Conservation (phyloP, 2,329 filamentous ascomycete genomes). For the Parastagonospora nodorum region DNA sequence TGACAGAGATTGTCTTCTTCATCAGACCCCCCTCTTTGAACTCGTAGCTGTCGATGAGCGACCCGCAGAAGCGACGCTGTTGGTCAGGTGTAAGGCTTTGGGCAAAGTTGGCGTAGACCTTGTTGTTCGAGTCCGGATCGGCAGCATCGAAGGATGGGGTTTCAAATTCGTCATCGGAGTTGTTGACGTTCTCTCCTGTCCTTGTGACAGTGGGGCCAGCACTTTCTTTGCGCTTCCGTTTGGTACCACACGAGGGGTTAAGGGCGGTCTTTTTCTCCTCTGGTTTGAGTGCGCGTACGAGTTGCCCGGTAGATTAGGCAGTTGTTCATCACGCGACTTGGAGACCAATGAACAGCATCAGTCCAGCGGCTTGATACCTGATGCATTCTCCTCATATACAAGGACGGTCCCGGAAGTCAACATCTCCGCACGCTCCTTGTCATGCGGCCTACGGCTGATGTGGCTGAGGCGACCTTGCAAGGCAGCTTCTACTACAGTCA, state of each 20-base stretch:
- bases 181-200: conserved; percentile 34
- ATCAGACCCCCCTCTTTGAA: conserved; percentile 83
- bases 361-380: conserved; percentile 94
- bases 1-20: conserved; percentile 91
- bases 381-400: conserved; percentile 89
- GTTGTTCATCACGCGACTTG: conserved; percentile 82
- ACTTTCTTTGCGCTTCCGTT: conserved; percentile 45
- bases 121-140: conserved; percentile 35
- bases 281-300: conserved; percentile 51
- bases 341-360: conserved; percentile 89
- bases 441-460: conserved; percentile 82
- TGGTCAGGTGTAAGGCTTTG: conserved; percentile 51
- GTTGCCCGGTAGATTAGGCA: conserved; percentile 83
- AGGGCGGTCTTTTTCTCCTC: conserved; percentile 45
- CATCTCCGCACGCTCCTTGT: conserved; percentile 75
- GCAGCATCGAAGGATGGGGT: conserved; percentile 28
- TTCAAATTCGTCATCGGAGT: conserved; percentile 43
- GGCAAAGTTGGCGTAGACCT: conserved; percentile 45
- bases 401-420: conserved; percentile 87
- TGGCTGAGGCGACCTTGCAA: conserved; percentile 72
- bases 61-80: conserved; percentile 73
- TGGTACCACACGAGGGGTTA: conserved; percentile 42
- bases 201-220: conserved; percentile 32
- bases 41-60: conserved; percentile 84
- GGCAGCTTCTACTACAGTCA: conserved; percentile 80